Base-by-base conservation (phyloP, 2,329 filamentous ascomycete genomes). In the Chaetomium globosum region DNA sequence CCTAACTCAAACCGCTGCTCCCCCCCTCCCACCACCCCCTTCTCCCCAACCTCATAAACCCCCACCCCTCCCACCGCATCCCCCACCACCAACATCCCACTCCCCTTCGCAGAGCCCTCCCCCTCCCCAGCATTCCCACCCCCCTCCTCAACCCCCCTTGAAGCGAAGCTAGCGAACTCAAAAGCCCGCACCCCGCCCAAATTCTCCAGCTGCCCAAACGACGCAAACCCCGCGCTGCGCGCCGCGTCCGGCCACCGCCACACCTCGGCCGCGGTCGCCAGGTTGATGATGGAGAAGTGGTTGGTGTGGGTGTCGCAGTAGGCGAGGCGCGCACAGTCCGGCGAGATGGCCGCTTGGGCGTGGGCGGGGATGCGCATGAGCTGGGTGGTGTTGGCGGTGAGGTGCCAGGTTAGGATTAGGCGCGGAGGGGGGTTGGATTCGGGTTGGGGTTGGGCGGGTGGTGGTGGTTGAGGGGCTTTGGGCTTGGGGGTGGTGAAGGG, bases 301-400 rank as follows among this genome's bases (percentile, higher is more conserved):
- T 16, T 19, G 5, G 13, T 3, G n/a, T 13, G 1, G 51, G 36
- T 2, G 52, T 70, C 65, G 63, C 69, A 72, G 61, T 73, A 73
- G 0, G 71, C 72, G 10, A 73, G 54, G n/a, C 61, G 64, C 3
- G 65, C 59, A 56, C 72, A 73, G 65, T 73, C 69, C 2, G 72
- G 71, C 16, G 70, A 69, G 16, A 73, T 61, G 52, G 64, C 69
- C 1, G 70, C 67, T 16, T 71, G 71, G 6, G 69, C 71, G 48
- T 69, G 66, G 23, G 70, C 66, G 12, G 72, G 72, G 26, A 73
- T 72, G 13, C 65, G 53, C 36, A 73, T 69, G 19, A 73, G 52
- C 2, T 60, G 53, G 23, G 71, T 73, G 16, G 60, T 55, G 63
- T 72, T 72, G 6, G 58, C 31, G 0, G 66, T 46, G 7, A 73